Evolutionary conservation across 2,329 filamentous ascomycete genomes (phyloP).

Genomic region (Didymella pomorum): DNA sequence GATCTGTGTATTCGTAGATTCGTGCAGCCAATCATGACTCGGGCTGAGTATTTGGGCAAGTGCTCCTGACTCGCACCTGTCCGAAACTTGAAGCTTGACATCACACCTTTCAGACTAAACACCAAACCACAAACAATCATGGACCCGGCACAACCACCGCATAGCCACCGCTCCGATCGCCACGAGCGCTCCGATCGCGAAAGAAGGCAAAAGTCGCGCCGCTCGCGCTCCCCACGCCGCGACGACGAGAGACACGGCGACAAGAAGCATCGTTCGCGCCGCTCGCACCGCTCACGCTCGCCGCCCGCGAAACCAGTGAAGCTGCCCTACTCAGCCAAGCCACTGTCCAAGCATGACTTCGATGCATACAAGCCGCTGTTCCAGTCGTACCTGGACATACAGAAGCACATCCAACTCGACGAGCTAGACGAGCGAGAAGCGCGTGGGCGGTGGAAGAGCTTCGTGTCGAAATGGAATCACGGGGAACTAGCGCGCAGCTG

Average conservation of each 20-base stretch:
- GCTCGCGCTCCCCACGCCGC: constrained; percentile 43
- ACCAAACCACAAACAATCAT: constrained; percentile 8
- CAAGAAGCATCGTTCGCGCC: constrained; percentile 27
- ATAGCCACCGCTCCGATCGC: constrained; percentile 5
- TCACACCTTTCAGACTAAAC: constrained; percentile 4
- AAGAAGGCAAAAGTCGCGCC: constrained; percentile 48
- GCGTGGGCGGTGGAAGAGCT: constrained; percentile 91
- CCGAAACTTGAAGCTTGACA: constrained; percentile 8
- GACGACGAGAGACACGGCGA: constrained; percentile 34
- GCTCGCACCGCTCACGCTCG: constrained; percentile 40
- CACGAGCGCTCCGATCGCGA: constrained; percentile 13
- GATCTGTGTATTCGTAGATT: not conserved
- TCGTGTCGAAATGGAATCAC: constrained; percentile 87
- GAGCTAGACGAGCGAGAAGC: constrained; percentile 77
- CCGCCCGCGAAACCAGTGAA: constrained; percentile 35
- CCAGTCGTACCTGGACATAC: constrained; percentile 84
- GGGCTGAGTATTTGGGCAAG: not conserved
- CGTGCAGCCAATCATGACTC: not conserved
- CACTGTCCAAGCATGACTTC: constrained; percentile 75
- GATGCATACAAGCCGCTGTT: constrained; percentile 73
- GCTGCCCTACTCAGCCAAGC: constrained; percentile 71
- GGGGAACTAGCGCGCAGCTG: constrained; percentile 87
- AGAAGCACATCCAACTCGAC: constrained; percentile 77
- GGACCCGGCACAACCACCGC: constrained; percentile 3
- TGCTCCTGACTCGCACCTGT: constrained; percentile 5